Evolutionary conservation across 495 filamentous ascomycete species (phyloP).

Genomic region (Rhypophila decipiens): DNA sequence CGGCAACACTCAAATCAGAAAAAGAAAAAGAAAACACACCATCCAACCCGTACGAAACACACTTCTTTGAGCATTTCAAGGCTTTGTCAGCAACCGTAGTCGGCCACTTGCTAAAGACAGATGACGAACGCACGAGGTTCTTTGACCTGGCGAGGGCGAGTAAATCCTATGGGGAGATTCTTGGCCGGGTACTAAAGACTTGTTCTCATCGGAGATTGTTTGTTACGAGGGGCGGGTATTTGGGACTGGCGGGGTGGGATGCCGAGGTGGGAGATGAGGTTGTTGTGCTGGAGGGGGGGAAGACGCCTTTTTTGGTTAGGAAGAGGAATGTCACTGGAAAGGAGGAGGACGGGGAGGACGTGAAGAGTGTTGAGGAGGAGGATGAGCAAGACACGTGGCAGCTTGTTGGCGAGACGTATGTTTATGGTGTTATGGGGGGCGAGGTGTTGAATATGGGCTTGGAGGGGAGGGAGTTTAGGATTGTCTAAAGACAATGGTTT

Average conservation of each 20-base stretch:
- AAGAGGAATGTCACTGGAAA: neutral
- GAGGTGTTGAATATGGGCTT: too few relatives aligned
- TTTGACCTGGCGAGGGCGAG: too few relatives aligned
- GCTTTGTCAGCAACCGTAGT: too few relatives aligned
- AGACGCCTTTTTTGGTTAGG: slow-evolving; percentile 3
- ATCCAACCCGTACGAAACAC: too few relatives aligned
- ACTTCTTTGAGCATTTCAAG: too few relatives aligned
- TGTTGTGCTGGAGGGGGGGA: slow-evolving; percentile 1
- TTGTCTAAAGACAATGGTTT: too few relatives aligned
- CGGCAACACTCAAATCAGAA: too few relatives aligned
- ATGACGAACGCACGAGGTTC: too few relatives aligned
- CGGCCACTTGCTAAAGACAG: too few relatives aligned
- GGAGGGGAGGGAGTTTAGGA: too few relatives aligned
- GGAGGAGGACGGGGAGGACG: neutral
- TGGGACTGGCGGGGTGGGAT: slow-evolving; percentile 7
- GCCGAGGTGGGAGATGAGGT: slow-evolving; percentile 1
- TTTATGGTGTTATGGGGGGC: slow-evolving; percentile 7
- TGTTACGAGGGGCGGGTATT: slow-evolving; percentile 1
- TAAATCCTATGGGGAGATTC: neutral
- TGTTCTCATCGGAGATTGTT: slow-evolving; percentile 6
- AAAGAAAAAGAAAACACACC: too few relatives aligned
- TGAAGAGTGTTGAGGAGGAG: slow-evolving; percentile 1
- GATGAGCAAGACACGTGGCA: neutral
- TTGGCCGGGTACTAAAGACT: neutral
- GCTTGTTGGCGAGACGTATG: slow-evolving; percentile 4